Percentiles rank a stretch among this genome's conserved stretches.
Evolutionary conservation across 805 yeast genomes (phyloP).

Genomic region (Candida endomychidarum): DNA sequence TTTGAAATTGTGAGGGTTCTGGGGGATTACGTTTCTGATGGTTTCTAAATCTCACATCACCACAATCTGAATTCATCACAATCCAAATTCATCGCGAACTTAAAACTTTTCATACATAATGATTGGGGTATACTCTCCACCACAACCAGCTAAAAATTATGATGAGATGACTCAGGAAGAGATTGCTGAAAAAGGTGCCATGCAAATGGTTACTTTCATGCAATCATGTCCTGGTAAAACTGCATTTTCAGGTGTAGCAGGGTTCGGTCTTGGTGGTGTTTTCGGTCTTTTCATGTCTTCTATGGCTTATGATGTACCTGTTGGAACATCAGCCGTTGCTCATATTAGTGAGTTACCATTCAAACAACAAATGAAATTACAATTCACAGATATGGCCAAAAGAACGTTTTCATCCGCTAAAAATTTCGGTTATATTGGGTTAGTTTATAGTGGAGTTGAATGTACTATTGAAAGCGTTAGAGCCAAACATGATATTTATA

Average conservation of each 20-base stretch:
- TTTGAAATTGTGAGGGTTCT: too few relatives aligned
- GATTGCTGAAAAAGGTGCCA: constrained; percentile 89
- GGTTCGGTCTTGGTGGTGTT: constrained; percentile 92
- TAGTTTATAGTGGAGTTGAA: constrained; percentile 89
- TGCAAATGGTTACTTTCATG: constrained; percentile 79
- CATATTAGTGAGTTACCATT: constrained; percentile 83
- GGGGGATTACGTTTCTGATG: too few relatives aligned
- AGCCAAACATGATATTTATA: constrained; percentile 89
- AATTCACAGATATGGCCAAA: constrained; percentile 87
- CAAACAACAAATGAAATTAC: constrained; percentile 87
- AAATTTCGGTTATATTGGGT: constrained; percentile 91
- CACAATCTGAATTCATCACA: neutral
- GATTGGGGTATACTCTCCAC: constrained; percentile 45
- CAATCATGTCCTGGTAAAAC: constrained; percentile 95
- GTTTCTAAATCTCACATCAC: neutral
- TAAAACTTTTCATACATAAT: constrained; percentile 16
- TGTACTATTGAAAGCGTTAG: constrained; percentile 82
- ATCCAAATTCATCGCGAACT: constrained; percentile 2
- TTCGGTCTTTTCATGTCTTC: constrained; percentile 94
- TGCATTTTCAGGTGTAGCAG: constrained; percentile 87
- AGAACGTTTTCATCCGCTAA: constrained; percentile 88
- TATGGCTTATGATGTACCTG: constrained; percentile 78
- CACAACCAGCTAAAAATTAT: constrained; percentile 24
- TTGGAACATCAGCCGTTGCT: constrained; percentile 52
- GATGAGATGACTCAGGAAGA: constrained; percentile 83